Percentiles rank a stretch among this genome's conserved stretches.
Conservation (phyloP, 345 rosid genomes). For the Boechera divaricarpa region DNA sequence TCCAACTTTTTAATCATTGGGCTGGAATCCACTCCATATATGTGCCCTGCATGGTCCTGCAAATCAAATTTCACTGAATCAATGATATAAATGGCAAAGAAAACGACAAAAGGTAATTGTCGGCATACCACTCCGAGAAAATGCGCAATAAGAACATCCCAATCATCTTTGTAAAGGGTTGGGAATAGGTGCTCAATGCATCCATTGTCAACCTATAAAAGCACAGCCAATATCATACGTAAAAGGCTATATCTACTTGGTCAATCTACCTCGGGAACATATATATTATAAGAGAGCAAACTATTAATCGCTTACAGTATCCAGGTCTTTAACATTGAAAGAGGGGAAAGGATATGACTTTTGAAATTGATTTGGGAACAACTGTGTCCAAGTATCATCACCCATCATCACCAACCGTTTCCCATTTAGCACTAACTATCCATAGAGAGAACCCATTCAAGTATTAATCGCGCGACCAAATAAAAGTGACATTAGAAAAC, state of each 20-base stretch:
- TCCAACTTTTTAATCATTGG: constrained; percentile 90
- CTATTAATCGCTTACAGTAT: constrained; percentile 61
- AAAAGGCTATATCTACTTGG: neutral
- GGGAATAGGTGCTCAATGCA: constrained; percentile 85
- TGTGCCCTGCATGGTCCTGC: constrained; percentile 98
- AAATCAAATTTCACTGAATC: constrained; percentile 32
- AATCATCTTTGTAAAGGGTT: constrained; percentile 70
- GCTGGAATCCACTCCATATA: constrained; percentile 82
- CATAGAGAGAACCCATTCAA: constrained; percentile 16
- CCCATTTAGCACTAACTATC: constrained; percentile 75
- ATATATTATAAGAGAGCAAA: neutral
- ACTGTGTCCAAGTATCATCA: constrained; percentile 89
- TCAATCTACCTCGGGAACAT: neutral
- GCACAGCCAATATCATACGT: neutral
- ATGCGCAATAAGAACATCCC: constrained; percentile 97
- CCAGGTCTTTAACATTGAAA: constrained; percentile 90
- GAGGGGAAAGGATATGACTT: constrained; percentile 92
- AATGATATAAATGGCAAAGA: constrained; percentile 8
- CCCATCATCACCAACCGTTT: constrained; percentile 95
- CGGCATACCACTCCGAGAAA: constrained; percentile 92
- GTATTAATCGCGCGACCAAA: neutral
- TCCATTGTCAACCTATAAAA: constrained; percentile 84
- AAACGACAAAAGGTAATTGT: constrained; percentile 11
- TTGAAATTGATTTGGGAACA: constrained; percentile 87
- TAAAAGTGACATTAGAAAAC: neutral